Evolutionary conservation across 2,329 filamentous ascomycete species (phyloP).

Genomic region (Pestalotiopsis sp.): DNA sequence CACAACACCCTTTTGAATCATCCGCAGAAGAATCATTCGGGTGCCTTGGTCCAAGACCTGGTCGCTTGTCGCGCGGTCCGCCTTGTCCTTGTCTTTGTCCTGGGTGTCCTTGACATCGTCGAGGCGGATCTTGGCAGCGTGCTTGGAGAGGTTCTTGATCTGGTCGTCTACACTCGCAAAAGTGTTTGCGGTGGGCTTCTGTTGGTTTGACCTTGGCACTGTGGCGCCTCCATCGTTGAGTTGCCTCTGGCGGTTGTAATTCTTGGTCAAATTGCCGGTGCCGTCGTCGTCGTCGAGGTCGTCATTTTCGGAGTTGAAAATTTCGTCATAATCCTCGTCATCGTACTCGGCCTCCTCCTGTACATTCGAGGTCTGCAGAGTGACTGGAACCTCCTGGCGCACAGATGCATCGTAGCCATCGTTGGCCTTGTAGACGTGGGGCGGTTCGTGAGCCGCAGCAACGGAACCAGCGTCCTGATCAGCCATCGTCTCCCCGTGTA

Average conservation of each 20-base stretch:
- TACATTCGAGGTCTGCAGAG: background rate
- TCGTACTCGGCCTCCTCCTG: conserved; percentile 29
- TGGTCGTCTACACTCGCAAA: conserved; percentile 82
- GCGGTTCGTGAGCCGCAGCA: conserved; percentile 44
- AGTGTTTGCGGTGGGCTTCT: conserved; percentile 79
- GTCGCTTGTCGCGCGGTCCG: conserved; percentile 89
- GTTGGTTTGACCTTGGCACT: conserved; percentile 71
- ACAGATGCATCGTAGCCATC: conserved; percentile 43
- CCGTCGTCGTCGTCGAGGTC: conserved; percentile 45
- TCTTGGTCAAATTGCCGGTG: conserved; percentile 74
- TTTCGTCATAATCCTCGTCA: conserved; percentile 40
- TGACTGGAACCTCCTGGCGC: conserved; percentile 23
- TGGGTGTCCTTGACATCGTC: conserved; percentile 61
- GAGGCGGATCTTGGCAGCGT: conserved; percentile 83
- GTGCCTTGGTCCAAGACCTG: conserved; percentile 93
- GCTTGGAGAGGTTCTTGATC: conserved; percentile 77
- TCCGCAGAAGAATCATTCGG: conserved; percentile 91
- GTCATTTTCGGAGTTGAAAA: conserved; percentile 41
- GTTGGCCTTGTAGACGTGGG: conserved; percentile 43
- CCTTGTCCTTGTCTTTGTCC: conserved; percentile 75
- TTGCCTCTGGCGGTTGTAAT: conserved; percentile 82
- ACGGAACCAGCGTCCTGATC: conserved; percentile 19
- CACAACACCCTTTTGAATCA: conserved; percentile 89
- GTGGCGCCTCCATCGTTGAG: conserved; percentile 50
- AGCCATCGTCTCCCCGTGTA: background rate